A percentile compares a stretch with the other conserved stretches of the same genome.
These are phyloP conservation scores for Leishmania turanica DNA, from an alignment of 208 protist genomes.

Conservation along the genomic window DNA sequence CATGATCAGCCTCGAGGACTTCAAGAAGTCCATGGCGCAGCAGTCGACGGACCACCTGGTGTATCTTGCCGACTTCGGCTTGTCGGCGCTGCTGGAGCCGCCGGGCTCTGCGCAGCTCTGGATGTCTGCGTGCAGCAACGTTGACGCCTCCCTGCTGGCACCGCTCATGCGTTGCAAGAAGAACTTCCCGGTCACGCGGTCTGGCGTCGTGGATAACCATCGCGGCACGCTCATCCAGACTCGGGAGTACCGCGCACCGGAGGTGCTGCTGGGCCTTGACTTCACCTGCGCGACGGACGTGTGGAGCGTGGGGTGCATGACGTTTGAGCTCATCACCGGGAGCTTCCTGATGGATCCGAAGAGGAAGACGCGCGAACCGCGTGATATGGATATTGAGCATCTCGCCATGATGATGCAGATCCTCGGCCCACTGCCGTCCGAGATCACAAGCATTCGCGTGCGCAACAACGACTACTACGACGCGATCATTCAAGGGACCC, in stretches of 20 bases:
- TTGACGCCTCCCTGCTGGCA: conserved; percentile 29
- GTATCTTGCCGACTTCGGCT: conserved; percentile 77
- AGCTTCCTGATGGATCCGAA: conserved; percentile 91
- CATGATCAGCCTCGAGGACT: conserved; percentile 34
- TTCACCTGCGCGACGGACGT: conserved; percentile 90
- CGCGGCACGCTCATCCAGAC: conserved; percentile 89
- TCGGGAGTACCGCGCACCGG: conserved; percentile 90
- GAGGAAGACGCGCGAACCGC: conserved; percentile 47
- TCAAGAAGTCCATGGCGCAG: conserved; percentile 27
- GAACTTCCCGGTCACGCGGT: conserved; percentile 56
- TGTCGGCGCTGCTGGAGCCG: conserved; percentile 72
- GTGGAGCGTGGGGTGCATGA: conserved; percentile 93
- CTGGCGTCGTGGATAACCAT: conserved; percentile 64
- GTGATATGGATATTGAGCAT: conserved; percentile 76
- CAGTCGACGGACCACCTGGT: conserved; percentile 57
- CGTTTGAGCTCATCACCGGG: conserved; percentile 88
- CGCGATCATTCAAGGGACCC: conserved; percentile 4
- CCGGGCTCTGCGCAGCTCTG: conserved; percentile 16
- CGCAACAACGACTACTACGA: conserved; percentile 50
- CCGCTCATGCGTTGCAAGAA: conserved; percentile 53
- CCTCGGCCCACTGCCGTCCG: conserved; percentile 57
- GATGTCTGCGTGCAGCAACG: conserved; percentile 20
- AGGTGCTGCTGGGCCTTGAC: conserved; percentile 87
- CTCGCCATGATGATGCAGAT: conserved; percentile 88
- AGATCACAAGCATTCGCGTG: conserved; percentile 54